Conservation (phyloP, 768 basidiomycete genomes). For the Lactarius evosmus region DNA sequence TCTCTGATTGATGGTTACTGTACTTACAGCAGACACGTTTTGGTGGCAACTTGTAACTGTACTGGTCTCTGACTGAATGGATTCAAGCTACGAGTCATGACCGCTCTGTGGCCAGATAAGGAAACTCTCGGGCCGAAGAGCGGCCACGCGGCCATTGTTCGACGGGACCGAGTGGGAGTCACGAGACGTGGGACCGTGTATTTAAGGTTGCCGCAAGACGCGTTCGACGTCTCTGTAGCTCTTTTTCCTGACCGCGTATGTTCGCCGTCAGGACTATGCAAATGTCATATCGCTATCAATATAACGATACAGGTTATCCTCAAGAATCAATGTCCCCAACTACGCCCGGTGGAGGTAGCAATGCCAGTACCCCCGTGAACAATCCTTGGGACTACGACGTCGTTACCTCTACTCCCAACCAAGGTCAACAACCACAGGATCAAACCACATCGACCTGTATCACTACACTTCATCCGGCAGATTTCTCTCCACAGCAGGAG, state of each 20-base stretch:
- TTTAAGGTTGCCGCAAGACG: constrained; percentile 12
- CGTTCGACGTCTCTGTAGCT: constrained; percentile 7
- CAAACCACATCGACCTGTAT: constrained; percentile 6
- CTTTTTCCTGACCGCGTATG: constrained; percentile 26
- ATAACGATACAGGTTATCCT: constrained; percentile 17
- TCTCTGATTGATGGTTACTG: not conserved
- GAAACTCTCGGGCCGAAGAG: constrained; percentile 6
- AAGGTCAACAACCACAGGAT: constrained; percentile 23
- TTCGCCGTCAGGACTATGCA: constrained; percentile 19
- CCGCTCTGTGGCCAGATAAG: constrained; percentile 6
- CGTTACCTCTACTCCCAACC: constrained; percentile 14
- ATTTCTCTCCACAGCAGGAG: constrained; percentile 23
- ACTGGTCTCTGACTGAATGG: not conserved
- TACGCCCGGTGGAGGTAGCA: constrained; percentile 26
- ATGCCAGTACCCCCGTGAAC: constrained; percentile 25
- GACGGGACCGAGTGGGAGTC: constrained; percentile 23
- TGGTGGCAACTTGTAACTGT: not conserved
- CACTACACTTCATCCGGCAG: constrained; percentile 24
- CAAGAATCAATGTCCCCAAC: constrained; percentile 25
- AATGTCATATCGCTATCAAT: constrained; percentile 27
- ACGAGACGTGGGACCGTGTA: constrained; percentile 16
- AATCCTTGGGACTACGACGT: constrained; percentile 27
- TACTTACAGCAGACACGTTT: not conserved
- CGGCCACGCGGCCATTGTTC: constrained; percentile 22
- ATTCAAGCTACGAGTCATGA: constrained; percentile 2